These are phyloP conservation scores for Ophiosphaerella narmari DNA, from an alignment of 2,329 filamentous ascomycete genomes.

Conservation along the genomic window DNA sequence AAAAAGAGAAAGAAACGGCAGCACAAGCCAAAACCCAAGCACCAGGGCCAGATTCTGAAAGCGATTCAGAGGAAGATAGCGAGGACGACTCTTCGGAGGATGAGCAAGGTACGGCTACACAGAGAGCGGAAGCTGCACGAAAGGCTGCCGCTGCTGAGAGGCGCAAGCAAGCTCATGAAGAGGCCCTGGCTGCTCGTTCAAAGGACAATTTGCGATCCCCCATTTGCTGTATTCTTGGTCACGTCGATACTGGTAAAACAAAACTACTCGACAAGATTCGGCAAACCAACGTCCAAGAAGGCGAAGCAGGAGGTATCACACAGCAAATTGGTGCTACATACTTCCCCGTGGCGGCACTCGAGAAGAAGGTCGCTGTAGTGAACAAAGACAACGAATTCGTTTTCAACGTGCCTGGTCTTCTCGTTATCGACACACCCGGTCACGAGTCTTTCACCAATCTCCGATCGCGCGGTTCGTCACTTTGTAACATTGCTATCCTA, in stretches of 20 bases:
- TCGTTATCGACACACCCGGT: conserved; percentile 97
- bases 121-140: conserved; percentile 72
- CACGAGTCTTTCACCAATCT: conserved; percentile 99
- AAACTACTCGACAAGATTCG: conserved; percentile 98
- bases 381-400: conserved; percentile 90
- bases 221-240: conserved; percentile 99
- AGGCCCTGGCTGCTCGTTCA: conserved; percentile 85
- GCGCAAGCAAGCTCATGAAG: conserved; percentile 87
- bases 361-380: conserved; percentile 89
- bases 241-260: conserved; percentile 99
- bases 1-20: conserved; percentile 31
- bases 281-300: conserved; percentile 98
- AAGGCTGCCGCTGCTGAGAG: conserved; percentile 90
- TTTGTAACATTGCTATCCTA: conserved; percentile 98
- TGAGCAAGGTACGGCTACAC: conserved; percentile 74
- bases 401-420: conserved; percentile 94
- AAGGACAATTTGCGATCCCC: conserved; percentile 94
- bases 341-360: conserved; percentile 92
- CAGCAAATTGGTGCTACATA: conserved; percentile 99
- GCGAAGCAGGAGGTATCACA: conserved; percentile 98
- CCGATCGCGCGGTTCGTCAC: conserved; percentile 92
- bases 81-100: conserved; percentile 71
- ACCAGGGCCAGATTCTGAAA: conserved; percentile 22
- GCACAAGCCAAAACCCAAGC: conserved; percentile 28
- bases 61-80: conserved; percentile 45